A percentile compares a stretch with the other conserved stretches of the same genome.
Evolutionary conservation across 2,329 filamentous ascomycete species (phyloP).

Genomic region (Alternaria arborescens): DNA sequence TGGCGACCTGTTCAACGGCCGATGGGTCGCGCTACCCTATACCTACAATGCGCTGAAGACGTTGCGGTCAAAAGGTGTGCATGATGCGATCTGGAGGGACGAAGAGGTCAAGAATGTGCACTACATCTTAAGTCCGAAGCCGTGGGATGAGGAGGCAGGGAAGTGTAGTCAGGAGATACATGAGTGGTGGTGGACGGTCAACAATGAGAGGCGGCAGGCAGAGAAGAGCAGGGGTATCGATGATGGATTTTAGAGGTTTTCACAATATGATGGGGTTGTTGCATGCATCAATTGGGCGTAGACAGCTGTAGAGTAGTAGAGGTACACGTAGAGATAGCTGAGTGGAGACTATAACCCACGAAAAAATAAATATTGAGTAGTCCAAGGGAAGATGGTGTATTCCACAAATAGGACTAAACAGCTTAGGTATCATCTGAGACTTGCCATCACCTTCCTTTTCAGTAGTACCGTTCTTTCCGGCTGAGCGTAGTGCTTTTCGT

Average conservation of each 20-base stretch:
- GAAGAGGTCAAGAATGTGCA: conserved; percentile 69
- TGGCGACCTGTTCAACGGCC: conserved; percentile 64
- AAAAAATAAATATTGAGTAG: neutral
- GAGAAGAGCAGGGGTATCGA: conserved; percentile 60
- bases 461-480: neutral
- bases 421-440: neutral
- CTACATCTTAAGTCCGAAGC: conserved; percentile 69
- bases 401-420: neutral
- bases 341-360: neutral
- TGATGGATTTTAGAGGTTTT: conserved; percentile 58
- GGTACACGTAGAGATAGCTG: neutral
- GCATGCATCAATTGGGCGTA: neutral
- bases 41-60: conserved; percentile 70
- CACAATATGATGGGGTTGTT: neutral
- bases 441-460: conserved; percentile 1
- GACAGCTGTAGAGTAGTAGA: neutral
- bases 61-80: conserved; percentile 64
- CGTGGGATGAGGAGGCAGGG: conserved; percentile 65
- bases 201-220: conserved; percentile 57
- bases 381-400: neutral
- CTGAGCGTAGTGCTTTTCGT: neutral
- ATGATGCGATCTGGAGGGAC: conserved; percentile 68
- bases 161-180: conserved; percentile 59
- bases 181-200: conserved; percentile 66
- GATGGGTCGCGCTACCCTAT: conserved; percentile 68